phyloP scores from a whole-genome alignment of 495 filamentous ascomycete genomes.

The Podospora pseudopauciseta region DNA sequence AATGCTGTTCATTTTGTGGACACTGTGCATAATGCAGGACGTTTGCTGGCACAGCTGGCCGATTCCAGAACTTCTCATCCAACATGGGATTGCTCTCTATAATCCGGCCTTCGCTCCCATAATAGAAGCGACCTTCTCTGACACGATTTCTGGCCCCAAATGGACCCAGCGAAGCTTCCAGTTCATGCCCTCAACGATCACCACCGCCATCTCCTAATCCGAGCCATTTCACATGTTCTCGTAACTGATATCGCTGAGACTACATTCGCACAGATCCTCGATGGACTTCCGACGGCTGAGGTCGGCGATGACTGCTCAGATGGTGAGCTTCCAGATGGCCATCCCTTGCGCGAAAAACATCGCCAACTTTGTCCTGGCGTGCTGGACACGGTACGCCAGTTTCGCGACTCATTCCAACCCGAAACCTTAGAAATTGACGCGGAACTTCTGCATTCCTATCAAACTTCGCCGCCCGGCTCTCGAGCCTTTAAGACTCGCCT shows the following conservation, averaged over 20 bases:
- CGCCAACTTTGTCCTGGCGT: neutral
- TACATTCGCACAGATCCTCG: neutral
- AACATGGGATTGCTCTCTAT: too few relatives aligned
- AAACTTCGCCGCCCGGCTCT: neutral
- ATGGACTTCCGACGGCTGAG: neutral
- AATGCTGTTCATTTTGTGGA: too few relatives aligned
- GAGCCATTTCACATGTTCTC: neutral
- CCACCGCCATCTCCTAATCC: neutral
- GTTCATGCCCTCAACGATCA: neutral
- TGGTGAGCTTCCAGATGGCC: neutral
- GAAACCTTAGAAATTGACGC: neutral
- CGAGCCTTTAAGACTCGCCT: neutral
- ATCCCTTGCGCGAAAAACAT: neutral
- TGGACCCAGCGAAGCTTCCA: neutral
- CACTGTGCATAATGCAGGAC: too few relatives aligned
- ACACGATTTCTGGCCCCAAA: neutral
- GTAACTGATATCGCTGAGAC: neutral
- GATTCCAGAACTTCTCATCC: too few relatives aligned
- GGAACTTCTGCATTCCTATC: neutral
- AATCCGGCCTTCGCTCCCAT: too few relatives aligned
- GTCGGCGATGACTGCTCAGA: neutral
- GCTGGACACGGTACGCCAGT: neutral
- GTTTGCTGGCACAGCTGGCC: too few relatives aligned
- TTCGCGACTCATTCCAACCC: neutral
- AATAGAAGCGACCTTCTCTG: too few relatives aligned